Evolutionary conservation across 2,329 filamentous ascomycete species (phyloP).

Genomic region (Fusarium guadeloupense): DNA sequence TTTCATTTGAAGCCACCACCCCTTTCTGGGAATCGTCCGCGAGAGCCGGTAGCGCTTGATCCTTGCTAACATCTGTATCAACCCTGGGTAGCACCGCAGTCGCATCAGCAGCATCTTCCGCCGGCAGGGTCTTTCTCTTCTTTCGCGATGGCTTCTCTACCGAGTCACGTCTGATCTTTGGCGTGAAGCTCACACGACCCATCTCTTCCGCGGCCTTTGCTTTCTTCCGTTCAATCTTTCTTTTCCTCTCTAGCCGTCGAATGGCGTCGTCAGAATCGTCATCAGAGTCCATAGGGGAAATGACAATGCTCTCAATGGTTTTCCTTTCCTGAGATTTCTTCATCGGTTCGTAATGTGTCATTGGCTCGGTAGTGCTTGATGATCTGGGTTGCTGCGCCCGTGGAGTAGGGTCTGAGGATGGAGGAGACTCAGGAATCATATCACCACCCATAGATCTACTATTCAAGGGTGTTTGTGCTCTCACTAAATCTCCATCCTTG

Average conservation of each 20-base stretch:
- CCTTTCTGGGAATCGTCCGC: constrained; percentile 42
- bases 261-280: constrained; percentile 51
- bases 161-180: constrained; percentile 33
- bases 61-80: constrained; percentile 5
- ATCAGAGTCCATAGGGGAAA: constrained; percentile 43
- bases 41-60: constrained; percentile 27
- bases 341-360: constrained; percentile 57
- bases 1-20: constrained; percentile 39
- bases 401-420: constrained; percentile 37
- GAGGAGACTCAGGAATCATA: constrained; percentile 51
- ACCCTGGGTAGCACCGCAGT: neutral
- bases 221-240: constrained; percentile 50
- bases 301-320: constrained; percentile 32
- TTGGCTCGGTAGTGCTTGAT: constrained; percentile 45
- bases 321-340: constrained; percentile 57
- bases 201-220: constrained; percentile 54
- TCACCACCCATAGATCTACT: constrained; percentile 43
- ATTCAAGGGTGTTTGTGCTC: constrained; percentile 42
- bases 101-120: neutral
- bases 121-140: constrained; percentile 34
- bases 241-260: constrained; percentile 48
- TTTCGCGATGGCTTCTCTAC: constrained; percentile 42
- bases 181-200: constrained; percentile 52
- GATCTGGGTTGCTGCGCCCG: constrained; percentile 34
- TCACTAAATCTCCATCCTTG: constrained; percentile 21